Percentiles rank a stretch among this genome's conserved stretches.
These are phyloP conservation scores for Ustilago trichophora DNA, from an alignment of 1,284 basidiomycete genomes.

Conservation along the genomic window DNA sequence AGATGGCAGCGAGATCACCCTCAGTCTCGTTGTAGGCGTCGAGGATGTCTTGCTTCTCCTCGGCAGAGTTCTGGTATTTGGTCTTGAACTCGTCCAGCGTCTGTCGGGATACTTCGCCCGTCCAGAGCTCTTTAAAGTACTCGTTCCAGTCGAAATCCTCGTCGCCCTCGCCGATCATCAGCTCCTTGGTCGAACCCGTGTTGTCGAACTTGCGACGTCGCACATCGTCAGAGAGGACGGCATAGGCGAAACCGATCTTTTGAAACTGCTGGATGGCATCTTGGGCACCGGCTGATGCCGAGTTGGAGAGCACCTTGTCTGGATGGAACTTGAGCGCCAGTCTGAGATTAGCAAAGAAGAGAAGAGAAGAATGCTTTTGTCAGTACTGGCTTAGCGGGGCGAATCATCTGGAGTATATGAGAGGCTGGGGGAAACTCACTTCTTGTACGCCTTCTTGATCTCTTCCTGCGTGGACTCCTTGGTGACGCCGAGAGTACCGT, in stretches of 20 bases:
- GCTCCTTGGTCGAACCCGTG: slow-evolving; percentile 61
- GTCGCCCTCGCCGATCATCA: slow-evolving; percentile 57
- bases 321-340: slow-evolving; percentile 65
- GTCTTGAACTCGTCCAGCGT: slow-evolving; percentile 59
- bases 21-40: slow-evolving; percentile 52
- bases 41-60: slow-evolving; percentile 60
- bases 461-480: slow-evolving; percentile 48
- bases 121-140: slow-evolving; percentile 65
- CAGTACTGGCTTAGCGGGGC: no score
- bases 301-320: slow-evolving; percentile 58
- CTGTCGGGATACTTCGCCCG: slow-evolving; percentile 59
- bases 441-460: slow-evolving; percentile 62
- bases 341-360: slow-evolving; percentile 10
- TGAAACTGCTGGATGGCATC: slow-evolving; percentile 57
- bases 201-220: slow-evolving; percentile 59
- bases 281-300: slow-evolving; percentile 23
- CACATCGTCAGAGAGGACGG: slow-evolving; percentile 59
- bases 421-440: no score
- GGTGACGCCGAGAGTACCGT: slow-evolving; percentile 56
- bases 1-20: slow-evolving; percentile 54
- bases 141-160: slow-evolving; percentile 65
- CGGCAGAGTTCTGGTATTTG: slow-evolving; percentile 61
- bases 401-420: no score
- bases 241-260: slow-evolving; percentile 64
- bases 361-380: neutral